A percentile compares a stretch with the other conserved stretches of the same genome.
Conservation (phyloP, 176 grass and related monocot genomes). For the Canna indica region DNA sequence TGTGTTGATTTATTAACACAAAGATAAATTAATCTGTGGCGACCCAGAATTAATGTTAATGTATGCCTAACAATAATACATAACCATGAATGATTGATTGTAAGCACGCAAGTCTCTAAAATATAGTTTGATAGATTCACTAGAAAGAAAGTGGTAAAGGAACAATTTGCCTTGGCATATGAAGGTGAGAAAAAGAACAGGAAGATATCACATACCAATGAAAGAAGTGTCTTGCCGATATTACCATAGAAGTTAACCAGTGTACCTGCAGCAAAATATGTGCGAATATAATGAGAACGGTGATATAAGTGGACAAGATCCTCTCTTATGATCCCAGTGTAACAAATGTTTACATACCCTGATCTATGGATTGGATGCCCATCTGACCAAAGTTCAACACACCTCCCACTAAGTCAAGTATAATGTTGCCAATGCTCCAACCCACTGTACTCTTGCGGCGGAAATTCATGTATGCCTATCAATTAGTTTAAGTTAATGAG, state of each 20-base stretch:
- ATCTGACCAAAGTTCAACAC: constrained; percentile 86
- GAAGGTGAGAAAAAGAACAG: not conserved
- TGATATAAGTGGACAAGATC: not conserved
- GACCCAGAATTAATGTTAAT: no score
- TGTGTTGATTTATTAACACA: no score
- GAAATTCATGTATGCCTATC: constrained; percentile 83
- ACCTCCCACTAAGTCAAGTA: constrained; percentile 78
- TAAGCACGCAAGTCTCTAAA: no score
- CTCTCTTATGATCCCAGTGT: not conserved
- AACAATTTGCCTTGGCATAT: not conserved
- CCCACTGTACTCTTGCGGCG: constrained; percentile 75
- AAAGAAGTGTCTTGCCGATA: constrained; percentile 89
- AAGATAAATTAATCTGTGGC: no score
- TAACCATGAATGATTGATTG: not conserved
- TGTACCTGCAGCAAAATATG: constrained; percentile 49
- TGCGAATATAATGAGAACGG: constrained; percentile 13
- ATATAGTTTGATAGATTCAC: not conserved
- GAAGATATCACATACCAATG: constrained; percentile 50
- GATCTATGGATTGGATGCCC: constrained; percentile 92
- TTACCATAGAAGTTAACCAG: constrained; percentile 92
- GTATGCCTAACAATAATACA: no score
- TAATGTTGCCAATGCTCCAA: constrained; percentile 96
- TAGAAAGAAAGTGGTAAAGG: not conserved
- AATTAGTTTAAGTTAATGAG: not conserved
- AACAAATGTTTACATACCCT: constrained; percentile 39